Conservation (phyloP, 306 rosid species). For the Rosa rugosa region DNA sequence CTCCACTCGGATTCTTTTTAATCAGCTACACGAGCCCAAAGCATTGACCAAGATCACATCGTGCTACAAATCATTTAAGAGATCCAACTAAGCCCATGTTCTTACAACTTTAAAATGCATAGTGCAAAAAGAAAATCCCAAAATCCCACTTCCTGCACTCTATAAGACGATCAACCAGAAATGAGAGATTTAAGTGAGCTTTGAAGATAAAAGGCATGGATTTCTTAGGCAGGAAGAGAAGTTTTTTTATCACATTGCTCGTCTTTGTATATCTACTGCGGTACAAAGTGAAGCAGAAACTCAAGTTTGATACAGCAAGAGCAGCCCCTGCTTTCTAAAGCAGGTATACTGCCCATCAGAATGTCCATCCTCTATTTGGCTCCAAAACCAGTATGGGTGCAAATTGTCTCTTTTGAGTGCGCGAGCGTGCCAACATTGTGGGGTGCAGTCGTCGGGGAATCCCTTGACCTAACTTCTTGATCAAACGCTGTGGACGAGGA, state of each 20-base stretch:
- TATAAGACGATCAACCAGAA: slow-evolving; percentile 19
- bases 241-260: slow-evolving; percentile 23
- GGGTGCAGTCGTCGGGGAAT: too few species aligned
- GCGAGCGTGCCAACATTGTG: too few species aligned
- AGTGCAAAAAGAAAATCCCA: neutral
- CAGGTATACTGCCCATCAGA: slow-evolving; percentile 49
- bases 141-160: slow-evolving; percentile 26
- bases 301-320: slow-evolving; percentile 28
- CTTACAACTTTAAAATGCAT: neutral
- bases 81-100: slow-evolving; percentile 7
- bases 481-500: too few species aligned
- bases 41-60: slow-evolving; percentile 32
- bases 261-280: slow-evolving; percentile 38
- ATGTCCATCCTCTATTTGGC: slow-evolving; percentile 61
- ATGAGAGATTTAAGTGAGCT: neutral
- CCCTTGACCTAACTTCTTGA: too few species aligned
- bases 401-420: too few species aligned
- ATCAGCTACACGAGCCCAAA: slow-evolving; percentile 18
- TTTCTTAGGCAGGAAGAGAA: slow-evolving; percentile 23
- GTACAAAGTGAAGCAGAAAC: slow-evolving; percentile 31
- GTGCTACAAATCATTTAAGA: neutral
- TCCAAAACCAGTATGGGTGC: too few species aligned
- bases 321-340: slow-evolving; percentile 17
- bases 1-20: slow-evolving; percentile 5
- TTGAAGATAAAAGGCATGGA: slow-evolving; percentile 37